Evolutionary conservation across 345 rosid species (phyloP).

Genomic region (Melastoma malabathricum): DNA sequence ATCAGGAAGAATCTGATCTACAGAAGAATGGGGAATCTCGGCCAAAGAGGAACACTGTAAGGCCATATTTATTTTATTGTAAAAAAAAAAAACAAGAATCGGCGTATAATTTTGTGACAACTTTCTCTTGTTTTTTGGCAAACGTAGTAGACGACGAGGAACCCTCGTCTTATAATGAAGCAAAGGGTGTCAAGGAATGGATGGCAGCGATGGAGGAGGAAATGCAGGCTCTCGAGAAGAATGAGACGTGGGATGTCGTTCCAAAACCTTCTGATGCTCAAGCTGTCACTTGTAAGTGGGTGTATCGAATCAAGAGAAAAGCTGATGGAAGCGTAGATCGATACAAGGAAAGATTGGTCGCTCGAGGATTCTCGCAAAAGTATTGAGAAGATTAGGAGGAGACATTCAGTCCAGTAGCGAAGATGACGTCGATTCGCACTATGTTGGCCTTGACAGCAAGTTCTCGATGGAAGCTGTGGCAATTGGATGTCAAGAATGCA

Average conservation of each 20-base stretch:
- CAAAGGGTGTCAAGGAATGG: no score
- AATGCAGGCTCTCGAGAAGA: background rate
- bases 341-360: background rate
- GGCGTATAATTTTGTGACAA: no score
- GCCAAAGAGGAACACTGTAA: no score
- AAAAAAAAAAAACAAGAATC: no score
- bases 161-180: no score
- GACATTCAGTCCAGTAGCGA: background rate
- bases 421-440: background rate
- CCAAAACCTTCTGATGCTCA: background rate
- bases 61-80: no score
- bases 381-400: background rate
- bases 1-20: no score
- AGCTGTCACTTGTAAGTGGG: background rate
- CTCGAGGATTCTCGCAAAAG: background rate
- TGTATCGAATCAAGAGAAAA: background rate
- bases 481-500: no score
- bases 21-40: no score
- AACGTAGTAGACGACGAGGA: no score
- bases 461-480: background rate
- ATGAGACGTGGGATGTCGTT: background rate
- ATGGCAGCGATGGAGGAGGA: background rate
- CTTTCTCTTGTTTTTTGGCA: no score
- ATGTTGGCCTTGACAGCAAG: background rate
- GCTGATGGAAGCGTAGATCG: background rate